phyloP scores from a whole-genome alignment of 352 stramenopile genomes.

The Hyaloperonospora arabidopsidis region DNA sequence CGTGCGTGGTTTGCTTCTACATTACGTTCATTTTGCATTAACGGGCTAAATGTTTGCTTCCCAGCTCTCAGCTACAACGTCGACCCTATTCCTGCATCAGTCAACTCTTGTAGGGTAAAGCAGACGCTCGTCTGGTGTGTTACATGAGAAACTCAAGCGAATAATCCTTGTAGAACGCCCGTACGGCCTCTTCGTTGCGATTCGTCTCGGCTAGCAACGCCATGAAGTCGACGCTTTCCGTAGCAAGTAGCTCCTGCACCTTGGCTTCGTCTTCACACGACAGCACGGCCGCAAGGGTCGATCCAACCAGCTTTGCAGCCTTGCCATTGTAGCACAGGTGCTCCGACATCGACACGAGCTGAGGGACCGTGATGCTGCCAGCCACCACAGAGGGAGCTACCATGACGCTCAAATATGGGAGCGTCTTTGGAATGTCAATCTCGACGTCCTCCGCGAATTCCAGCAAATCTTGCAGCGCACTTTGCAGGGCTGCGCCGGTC shows the following conservation, averaged over 20 bases:
- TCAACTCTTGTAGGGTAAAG: slow-evolving; percentile 18
- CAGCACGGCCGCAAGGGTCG: slow-evolving; percentile 34
- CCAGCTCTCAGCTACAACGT: slow-evolving; percentile 24
- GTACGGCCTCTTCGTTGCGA: slow-evolving; percentile 29
- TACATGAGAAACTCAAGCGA: slow-evolving; percentile 38
- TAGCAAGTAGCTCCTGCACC: slow-evolving; percentile 31
- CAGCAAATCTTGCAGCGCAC: slow-evolving; percentile 46
- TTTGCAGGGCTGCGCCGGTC: slow-evolving; percentile 29
- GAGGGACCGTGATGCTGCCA: slow-evolving; percentile 33
- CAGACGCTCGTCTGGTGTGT: slow-evolving; percentile 10
- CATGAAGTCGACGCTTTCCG: slow-evolving; percentile 33
- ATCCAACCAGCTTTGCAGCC: slow-evolving; percentile 49
- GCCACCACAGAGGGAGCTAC: slow-evolving; percentile 47
- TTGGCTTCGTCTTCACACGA: slow-evolving; percentile 33
- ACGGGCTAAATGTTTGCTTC: slow-evolving; percentile 17
- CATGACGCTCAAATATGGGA: slow-evolving; percentile 67
- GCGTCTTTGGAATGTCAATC: slow-evolving; percentile 71
- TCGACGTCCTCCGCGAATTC: slow-evolving; percentile 76
- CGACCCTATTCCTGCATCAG: slow-evolving; percentile 19
- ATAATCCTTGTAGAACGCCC: slow-evolving; percentile 37
- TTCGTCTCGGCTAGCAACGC: slow-evolving; percentile 36
- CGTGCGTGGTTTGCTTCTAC: not conserved
- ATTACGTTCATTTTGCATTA: not conserved
- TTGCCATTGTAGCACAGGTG: slow-evolving; percentile 55
- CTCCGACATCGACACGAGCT: slow-evolving; percentile 38